Conservation (phyloP, 371 early-diverging fungal genomes). For the Sporodiniella umbellata region DNA sequence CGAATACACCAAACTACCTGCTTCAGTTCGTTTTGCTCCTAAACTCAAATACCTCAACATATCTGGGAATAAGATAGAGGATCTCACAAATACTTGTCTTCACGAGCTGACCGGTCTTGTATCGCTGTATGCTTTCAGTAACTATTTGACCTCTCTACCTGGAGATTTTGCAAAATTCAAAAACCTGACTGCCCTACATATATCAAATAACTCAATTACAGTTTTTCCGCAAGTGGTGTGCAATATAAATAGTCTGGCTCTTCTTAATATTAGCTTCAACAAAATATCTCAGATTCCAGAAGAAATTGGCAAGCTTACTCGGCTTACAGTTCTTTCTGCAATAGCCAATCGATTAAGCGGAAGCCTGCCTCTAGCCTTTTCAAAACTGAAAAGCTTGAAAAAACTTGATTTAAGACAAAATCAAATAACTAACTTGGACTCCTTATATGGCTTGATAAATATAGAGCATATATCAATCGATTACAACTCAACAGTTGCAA, state of each 20-base stretch:
- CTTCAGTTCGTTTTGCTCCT: constrained; percentile 52
- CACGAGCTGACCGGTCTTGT: constrained; percentile 53
- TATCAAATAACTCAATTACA: constrained; percentile 80
- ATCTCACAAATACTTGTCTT: constrained; percentile 56
- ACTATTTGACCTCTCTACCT: constrained; percentile 66
- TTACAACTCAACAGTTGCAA: constrained; percentile 61
- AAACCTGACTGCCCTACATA: constrained; percentile 60
- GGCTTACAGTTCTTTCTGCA: constrained; percentile 63
- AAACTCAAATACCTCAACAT: constrained; percentile 69
- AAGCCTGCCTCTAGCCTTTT: constrained; percentile 62
- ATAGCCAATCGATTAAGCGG: constrained; percentile 76
- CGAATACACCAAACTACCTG: constrained; percentile 60
- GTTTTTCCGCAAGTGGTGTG: constrained; percentile 65
- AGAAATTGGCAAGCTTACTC: constrained; percentile 63
- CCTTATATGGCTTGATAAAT: constrained; percentile 53
- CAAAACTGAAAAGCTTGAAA: constrained; percentile 58
- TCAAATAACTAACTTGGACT: constrained; percentile 61
- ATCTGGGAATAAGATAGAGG: constrained; percentile 70
- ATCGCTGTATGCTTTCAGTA: constrained; percentile 68
- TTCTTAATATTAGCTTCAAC: constrained; percentile 84
- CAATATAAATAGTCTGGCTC: constrained; percentile 55
- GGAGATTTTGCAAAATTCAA: constrained; percentile 50
- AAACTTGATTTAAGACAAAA: constrained; percentile 80
- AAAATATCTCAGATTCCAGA: constrained; percentile 73
- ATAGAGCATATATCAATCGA: constrained; percentile 65